Evolutionary conservation across 2,329 filamentous ascomycete genomes (phyloP).

Genomic region (Knoxdaviesia proteae): DNA sequence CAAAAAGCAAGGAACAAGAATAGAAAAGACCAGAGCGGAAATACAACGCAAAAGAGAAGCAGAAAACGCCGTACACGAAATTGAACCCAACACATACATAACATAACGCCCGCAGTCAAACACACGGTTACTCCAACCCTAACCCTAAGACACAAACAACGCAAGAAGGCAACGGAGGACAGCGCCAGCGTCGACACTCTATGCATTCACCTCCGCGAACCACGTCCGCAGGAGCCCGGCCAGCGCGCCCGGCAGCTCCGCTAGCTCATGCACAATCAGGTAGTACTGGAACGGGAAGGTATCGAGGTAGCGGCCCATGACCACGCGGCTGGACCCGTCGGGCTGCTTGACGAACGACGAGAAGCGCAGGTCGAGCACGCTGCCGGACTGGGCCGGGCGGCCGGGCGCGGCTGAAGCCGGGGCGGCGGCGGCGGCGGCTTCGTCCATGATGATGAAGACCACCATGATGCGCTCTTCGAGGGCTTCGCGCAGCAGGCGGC

Average conservation of each 20-base stretch:
- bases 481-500: conserved; percentile 64
- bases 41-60: too few relatives aligned
- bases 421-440: conserved; percentile 12
- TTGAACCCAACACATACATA: too few relatives aligned
- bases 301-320: conserved; percentile 81
- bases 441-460: conserved; percentile 91
- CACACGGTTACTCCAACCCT: too few relatives aligned
- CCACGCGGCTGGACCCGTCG: conserved; percentile 41
- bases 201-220: conserved; percentile 55
- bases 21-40: too few relatives aligned
- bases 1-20: too few relatives aligned
- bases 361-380: conserved; percentile 74
- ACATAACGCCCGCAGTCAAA: too few relatives aligned
- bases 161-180: background rate
- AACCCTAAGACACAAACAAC: background rate
- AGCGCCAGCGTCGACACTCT: conserved; percentile 1
- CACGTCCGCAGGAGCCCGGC: conserved; percentile 80
- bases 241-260: conserved; percentile 74
- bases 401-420: background rate
- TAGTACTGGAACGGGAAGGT: conserved; percentile 96
- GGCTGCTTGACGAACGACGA: conserved; percentile 58
- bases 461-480: conserved; percentile 93
- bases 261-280: conserved; percentile 76
- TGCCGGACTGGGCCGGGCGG: conserved; percentile 26
- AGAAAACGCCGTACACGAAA: too few relatives aligned